Base-by-base conservation (phyloP, 768 basidiomycete genomes). In the Aureoboletus auriporus region DNA sequence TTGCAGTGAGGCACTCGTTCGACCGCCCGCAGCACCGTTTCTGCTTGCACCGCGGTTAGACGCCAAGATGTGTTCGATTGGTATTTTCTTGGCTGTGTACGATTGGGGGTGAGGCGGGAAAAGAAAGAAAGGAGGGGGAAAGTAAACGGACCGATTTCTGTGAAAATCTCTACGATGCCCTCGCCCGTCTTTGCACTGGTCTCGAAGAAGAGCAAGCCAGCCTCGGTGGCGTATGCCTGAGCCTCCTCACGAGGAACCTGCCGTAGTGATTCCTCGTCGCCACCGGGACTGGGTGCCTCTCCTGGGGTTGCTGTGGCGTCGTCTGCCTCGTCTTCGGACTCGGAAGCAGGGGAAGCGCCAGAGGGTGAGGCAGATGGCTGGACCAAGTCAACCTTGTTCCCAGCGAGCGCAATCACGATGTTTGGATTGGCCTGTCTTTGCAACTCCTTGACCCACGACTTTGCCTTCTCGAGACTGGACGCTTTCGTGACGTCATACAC, bases 391-490 rank as follows among this genome's bases (percentile, higher is more conserved):
- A 97, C 80, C 71, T 99, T 98, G 79, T 99, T 99, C 28, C 96
- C 96, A 10, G 92, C 93, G 44, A 99, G 83, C 6, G 95, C 94
- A 60, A 99, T 97, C 65, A 99, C 94, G 63, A 98, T 98, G 67
- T 98, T 98, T 31, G 95, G 94, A 66, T 97, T 96, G 20, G 96
- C 96, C 65, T 99, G 96, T 56, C 96, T 83, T 67, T 99, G 96
- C 20, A 99, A 78, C 70, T 99, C 96, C 74, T 96, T 97, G 50
- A 99, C 93, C 96, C 96, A 99, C 28, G 94, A 93, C 75, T 98
- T 97, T 46, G 96, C 96, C 69, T 98, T 98, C 69, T 98, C 95
- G 50, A 99, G 77, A 61, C 93, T 95, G 49, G 87, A 80, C 39
- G 91, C 89, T 70, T 97, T 96, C 42, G 95, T 98, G 47, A 98